These are phyloP conservation scores for Leishmania aethiopica DNA, from an alignment of 208 protist genomes.

Conservation along the genomic window DNA sequence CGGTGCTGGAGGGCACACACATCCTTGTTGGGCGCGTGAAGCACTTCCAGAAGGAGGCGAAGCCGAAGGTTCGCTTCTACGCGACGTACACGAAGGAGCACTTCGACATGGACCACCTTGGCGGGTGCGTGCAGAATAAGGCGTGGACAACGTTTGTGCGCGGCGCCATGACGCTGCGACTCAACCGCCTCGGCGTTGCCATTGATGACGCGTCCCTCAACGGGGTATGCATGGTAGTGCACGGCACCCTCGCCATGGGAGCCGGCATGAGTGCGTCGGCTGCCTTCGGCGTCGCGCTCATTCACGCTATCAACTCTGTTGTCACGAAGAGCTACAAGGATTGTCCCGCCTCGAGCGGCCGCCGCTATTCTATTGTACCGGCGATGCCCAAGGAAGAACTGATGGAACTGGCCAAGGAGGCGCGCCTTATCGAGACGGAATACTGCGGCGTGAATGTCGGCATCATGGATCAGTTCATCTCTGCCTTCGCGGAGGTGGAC, in stretches of 20 bases:
- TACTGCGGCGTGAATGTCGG: conserved; percentile 89
- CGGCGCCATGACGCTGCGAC: conserved; percentile 58
- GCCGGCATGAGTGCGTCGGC: conserved; percentile 89
- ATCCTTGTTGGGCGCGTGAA: conserved; percentile 74
- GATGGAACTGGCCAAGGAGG: conserved; percentile 66
- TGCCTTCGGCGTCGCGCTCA: conserved; percentile 75
- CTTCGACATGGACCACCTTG: conserved; percentile 50
- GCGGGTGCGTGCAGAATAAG: conserved; percentile 42
- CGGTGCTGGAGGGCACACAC: conserved; percentile 58
- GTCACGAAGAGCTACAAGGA: conserved; percentile 37
- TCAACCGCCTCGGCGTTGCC: conserved; percentile 52
- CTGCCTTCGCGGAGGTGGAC: conserved; percentile 68
- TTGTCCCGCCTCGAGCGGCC: conserved; percentile 15
- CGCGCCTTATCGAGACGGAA: conserved; percentile 75
- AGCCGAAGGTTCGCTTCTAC: conserved; percentile 65
- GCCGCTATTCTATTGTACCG: conserved; percentile 49
- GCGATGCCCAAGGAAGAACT: conserved; percentile 35
- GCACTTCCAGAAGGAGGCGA: conserved; percentile 33
- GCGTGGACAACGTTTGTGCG: conserved; percentile 71
- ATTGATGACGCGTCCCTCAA: conserved; percentile 38
- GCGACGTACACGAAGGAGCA: conserved; percentile 55
- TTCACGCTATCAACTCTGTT: conserved; percentile 54
- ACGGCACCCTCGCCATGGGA: conserved; percentile 76
- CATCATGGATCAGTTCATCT: conserved; percentile 94
- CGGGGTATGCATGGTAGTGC: conserved; percentile 74